Evolutionary conservation across 1,284 basidiomycete species (phyloP), one percentile per base, ranked within the genome.

Genomic region (Fomitopsis palustris): DNA sequence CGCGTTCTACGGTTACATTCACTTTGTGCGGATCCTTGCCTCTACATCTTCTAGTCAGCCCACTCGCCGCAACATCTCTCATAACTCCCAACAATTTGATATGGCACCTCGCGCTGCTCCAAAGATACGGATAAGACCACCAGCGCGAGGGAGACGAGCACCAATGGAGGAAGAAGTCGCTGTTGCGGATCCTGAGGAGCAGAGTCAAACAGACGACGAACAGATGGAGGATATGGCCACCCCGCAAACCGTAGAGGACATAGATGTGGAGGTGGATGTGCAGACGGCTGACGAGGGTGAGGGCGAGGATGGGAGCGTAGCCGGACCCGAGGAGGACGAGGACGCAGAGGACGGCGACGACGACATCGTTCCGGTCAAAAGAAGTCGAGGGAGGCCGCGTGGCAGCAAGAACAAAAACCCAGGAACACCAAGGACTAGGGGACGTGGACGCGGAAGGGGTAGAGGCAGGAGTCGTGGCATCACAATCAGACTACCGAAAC

Each of bases 361-460:
- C 57, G 47, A 55, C 55, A 64, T 57, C 17, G 53, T 59, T 1
- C 63, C 61, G 6, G 62, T 62, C 60, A 25, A 65, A 59, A 1
- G 65, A 33, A 21, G 62, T 23, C 9, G 70, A 63, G 31, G 68
- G 57, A 64, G 35, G 59, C 64, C 58, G 58, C 64, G 19, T 58
- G 70, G 12, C 59, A 65, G 27, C 60, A 70, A 6, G 72, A 70
- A 7, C 55, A 52, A 17, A 70, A 16, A 68, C 71, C 5, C 62
- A 71, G 70, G 72, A 53, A 53, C 66, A 54, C 53, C 60, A 55
- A 59, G 70, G 23, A 62, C 70, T 27, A 57, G 72, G 51, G 41
- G 56, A 9, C 75, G 81, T 2, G 81, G 78, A 41, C 70, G 82
- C 35, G 75, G 75, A 3, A 58, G 75, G 16, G 71, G 82, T 70